phyloP scores from a whole-genome alignment of 768 basidiomycete species.

The Podaxis mareebaensis region DNA sequence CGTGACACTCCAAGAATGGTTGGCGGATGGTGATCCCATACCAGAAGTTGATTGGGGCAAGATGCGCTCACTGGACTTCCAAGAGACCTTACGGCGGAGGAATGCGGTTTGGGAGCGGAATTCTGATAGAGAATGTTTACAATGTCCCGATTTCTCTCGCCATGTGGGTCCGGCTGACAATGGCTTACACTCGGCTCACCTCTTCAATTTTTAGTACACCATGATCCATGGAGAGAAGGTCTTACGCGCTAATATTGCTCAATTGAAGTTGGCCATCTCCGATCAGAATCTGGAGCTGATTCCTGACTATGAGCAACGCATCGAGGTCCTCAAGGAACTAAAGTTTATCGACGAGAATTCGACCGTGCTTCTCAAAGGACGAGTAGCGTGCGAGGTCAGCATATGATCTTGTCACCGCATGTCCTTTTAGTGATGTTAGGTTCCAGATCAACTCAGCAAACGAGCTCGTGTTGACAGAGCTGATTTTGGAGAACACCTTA shows the following conservation, averaged over 20 bases:
- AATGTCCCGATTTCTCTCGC: slow-evolving; percentile 67
- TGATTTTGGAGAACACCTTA: slow-evolving; percentile 94
- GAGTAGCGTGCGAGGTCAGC: slow-evolving; percentile 94
- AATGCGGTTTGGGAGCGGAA: slow-evolving; percentile 48
- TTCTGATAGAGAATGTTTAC: slow-evolving; percentile 45
- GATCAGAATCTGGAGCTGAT: slow-evolving; percentile 96
- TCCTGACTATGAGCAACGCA: slow-evolving; percentile 95
- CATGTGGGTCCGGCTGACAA: slow-evolving; percentile 57
- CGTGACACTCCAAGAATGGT: slow-evolving; percentile 58
- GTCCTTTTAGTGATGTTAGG: slow-evolving; percentile 6
- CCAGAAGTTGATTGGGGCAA: slow-evolving; percentile 86
- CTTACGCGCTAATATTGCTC: slow-evolving; percentile 71
- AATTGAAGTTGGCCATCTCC: slow-evolving; percentile 82
- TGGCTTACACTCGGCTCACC: background rate
- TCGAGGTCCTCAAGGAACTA: slow-evolving; percentile 86
- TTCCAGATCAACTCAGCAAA: slow-evolving; percentile 95
- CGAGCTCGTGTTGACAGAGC: slow-evolving; percentile 93
- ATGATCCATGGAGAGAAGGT: slow-evolving; percentile 74
- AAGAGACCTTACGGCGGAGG: slow-evolving; percentile 72
- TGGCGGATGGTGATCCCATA: slow-evolving; percentile 34
- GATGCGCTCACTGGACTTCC: slow-evolving; percentile 86
- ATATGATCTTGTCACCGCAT: background rate
- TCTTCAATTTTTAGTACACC: slow-evolving; percentile 57
- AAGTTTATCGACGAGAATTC: slow-evolving; percentile 95
- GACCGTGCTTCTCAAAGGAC: slow-evolving; percentile 92